A percentile compares a stretch with the other conserved stretches of the same genome.
These are phyloP conservation scores for Saturnispora bothae DNA, from an alignment of 805 yeast genomes.

Conservation along the genomic window DNA sequence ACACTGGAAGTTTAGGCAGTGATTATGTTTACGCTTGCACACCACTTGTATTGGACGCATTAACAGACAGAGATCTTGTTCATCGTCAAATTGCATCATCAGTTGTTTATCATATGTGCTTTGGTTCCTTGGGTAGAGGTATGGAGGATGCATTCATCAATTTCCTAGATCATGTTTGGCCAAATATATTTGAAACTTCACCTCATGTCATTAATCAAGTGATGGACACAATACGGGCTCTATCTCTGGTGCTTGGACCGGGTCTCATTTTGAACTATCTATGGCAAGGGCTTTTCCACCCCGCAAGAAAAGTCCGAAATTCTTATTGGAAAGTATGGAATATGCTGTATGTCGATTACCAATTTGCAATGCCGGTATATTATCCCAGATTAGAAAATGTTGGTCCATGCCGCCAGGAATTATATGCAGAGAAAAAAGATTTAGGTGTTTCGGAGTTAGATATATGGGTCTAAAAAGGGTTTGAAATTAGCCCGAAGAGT, in stretches of 20 bases:
- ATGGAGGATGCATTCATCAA: conserved; percentile 79
- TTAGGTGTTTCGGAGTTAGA: conserved; percentile 24
- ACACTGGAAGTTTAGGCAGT: conserved; percentile 67
- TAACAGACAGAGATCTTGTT: conserved; percentile 82
- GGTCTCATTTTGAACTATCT: conserved; percentile 67
- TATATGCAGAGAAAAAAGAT: too few species aligned
- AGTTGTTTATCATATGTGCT: conserved; percentile 70
- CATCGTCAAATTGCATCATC: conserved; percentile 94
- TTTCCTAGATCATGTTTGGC: conserved; percentile 68
- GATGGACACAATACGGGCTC: conserved; percentile 66
- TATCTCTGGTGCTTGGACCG: conserved; percentile 63
- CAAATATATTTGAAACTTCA: conserved; percentile 87
- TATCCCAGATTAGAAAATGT: neutral
- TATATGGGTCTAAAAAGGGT: conserved; percentile 23
- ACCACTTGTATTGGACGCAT: conserved; percentile 78
- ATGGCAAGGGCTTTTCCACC: conserved; percentile 87
- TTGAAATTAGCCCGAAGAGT: too few species aligned
- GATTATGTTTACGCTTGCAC: conserved; percentile 76
- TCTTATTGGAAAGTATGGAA: conserved; percentile 85
- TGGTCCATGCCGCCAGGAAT: too few species aligned
- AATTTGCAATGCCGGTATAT: conserved; percentile 46
- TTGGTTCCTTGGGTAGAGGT: conserved; percentile 72
- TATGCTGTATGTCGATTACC: conserved; percentile 57
- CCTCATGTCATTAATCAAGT: conserved; percentile 88
- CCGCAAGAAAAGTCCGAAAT: conserved; percentile 75